Base-by-base conservation (phyloP, 1,139 yeast species). In the Yamadazyma diddensiae region DNA sequence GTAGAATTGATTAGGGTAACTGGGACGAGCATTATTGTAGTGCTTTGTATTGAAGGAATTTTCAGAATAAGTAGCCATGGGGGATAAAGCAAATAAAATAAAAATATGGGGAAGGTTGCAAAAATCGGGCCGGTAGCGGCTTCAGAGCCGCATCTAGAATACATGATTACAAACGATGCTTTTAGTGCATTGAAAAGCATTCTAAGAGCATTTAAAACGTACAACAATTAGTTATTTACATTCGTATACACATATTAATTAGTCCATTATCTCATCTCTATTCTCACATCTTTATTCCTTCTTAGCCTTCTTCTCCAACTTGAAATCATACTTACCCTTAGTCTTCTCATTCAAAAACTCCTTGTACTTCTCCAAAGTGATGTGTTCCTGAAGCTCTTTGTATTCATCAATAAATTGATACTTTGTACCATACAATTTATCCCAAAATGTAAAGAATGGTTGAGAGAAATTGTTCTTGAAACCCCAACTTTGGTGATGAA, bases 401-500 rank as follows among this genome's bases (percentile, higher is more conserved):
- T 80, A 81, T 30, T 72, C 72, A 42, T 77, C 73, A 39, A 80
- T 67, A 38, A 80, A 85, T 47, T 77, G 68, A 60, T 81, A 88
- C 53, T 82, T 79, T 2, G 97, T 86, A 36, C 78, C 75, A 39
- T 75, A 72, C 35, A 81, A 44, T 34, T 62, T 61, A 59, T 92
- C 98, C 98, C 98, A 92, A 52, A 87, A 78, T 3, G 90, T 82
- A 62, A 92, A 92, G 64, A 90, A 92, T 6, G 98, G 98, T 65
- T 92, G 98, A n/a, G 94, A 82, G 52, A 81, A 92, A 63, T 92
- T 92, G 41, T 82, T 81, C 65, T 87, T 88, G 61, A 92, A 82
- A 21, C 98, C 98, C 74, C 94, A 92, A 48, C 78, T 78, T 65
- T 92, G 98, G 62, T 92, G 98, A 56, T 92, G 98, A 47, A 92